Base-by-base conservation (phyloP, 2,329 filamentous ascomycete genomes). In the Neurospora sp. region DNA sequence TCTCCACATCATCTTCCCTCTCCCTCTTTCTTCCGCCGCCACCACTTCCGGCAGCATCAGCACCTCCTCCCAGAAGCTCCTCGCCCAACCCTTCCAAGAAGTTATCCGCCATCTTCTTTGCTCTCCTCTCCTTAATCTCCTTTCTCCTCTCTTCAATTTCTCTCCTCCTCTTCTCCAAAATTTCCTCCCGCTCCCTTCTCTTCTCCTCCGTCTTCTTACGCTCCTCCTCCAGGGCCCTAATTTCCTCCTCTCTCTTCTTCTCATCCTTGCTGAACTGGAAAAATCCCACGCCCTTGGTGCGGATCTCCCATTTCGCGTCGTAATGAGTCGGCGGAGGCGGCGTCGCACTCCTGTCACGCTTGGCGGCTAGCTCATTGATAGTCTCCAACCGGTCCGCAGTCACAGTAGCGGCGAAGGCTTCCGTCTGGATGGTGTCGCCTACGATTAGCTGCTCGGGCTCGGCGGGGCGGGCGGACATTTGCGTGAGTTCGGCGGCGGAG, bases 251-350 rank as follows among this genome's bases (percentile, higher is more conserved):
- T 77, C 89, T 83, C 73, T 84, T 83, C 73, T 86, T 88, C 77
- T 91, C 89, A 79, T 97, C 91, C 73, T 86, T 87, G 70, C 90
- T 92, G 78, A 99, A 98, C 70, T 91, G 89, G 82, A 93, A 97
- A 81, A 98, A 99, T 0, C 92, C 96, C 0, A 92, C 92, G 4
- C 96, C 96, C 76, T 96, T 95, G 65, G 88, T 92, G 71, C 96
- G 85, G 67, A 97, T 89, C 84, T 99, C 96, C 71, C 86, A 86
- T 71, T 87, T 87, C 1, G 92, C 92, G 78, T 97, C 91, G 80
- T 98, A 99, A 81, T 98, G 95, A 76, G 85, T 84, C 75, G 90
- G 87, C 8, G 89, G 88, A 6, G 93, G 94, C 68, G 94, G 93
- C 67, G 94, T 97, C 68, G 89, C 84, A 75, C 89, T 91, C 70